Percentiles rank a stretch among this genome's conserved stretches.
Evolutionary conservation across 495 filamentous ascomycete genomes (phyloP).

Genomic region (Viridothelium virens): DNA sequence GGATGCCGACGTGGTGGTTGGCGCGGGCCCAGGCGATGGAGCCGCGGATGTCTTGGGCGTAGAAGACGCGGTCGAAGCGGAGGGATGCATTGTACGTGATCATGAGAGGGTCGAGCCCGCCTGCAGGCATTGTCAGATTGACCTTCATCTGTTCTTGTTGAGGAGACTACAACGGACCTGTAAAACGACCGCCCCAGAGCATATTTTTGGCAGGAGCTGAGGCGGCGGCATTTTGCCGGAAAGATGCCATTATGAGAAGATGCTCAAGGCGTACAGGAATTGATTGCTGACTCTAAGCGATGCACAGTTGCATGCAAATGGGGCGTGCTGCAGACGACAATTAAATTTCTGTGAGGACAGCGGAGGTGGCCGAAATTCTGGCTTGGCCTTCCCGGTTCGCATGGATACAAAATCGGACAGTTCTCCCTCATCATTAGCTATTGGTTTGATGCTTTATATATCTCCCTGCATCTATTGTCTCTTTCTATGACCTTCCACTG

Average conservation of each 20-base stretch:
- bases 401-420: no score
- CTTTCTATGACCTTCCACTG: no score
- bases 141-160: conserved; percentile 16
- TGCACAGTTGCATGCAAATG: neutral
- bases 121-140: conserved; percentile 36
- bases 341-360: no score
- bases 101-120: conserved; percentile 84
- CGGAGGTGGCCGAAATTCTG: no score
- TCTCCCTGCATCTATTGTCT: no score
- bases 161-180: conserved; percentile 40
- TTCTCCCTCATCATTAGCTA: no score
- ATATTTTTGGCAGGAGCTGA: conserved; percentile 44
- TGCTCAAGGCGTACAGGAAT: neutral
- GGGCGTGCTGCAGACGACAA: no score
- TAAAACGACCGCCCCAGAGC: conserved; percentile 81
- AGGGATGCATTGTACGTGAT: conserved; percentile 82
- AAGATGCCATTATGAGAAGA: neutral
- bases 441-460: no score
- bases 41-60: conserved; percentile 71
- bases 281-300: neutral
- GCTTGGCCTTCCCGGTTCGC: no score
- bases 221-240: neutral
- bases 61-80: conserved; percentile 74
- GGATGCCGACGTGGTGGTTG: conserved; percentile 66
- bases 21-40: conserved; percentile 83